A percentile compares a stretch with the other conserved stretches of the same genome.
phyloP scores from a whole-genome alignment of 2,329 filamentous ascomycete species.

The Aspergillus versicolor region DNA sequence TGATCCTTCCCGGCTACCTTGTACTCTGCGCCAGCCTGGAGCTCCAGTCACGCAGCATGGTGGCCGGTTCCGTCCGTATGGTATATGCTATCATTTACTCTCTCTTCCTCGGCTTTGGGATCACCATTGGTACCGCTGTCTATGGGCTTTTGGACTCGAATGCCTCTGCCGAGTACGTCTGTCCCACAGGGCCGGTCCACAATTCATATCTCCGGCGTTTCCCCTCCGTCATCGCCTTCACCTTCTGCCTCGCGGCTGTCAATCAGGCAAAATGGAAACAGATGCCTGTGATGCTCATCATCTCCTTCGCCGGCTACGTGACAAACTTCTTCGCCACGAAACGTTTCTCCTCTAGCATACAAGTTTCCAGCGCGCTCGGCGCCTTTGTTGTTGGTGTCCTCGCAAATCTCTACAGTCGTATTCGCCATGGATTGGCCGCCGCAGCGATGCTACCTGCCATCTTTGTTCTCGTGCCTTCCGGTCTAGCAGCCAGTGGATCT shows the following conservation, averaged over 20 bases:
- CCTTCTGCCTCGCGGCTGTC: slow-evolving; percentile 72
- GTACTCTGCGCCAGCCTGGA: slow-evolving; percentile 64
- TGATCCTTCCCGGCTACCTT: slow-evolving; percentile 70
- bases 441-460: slow-evolving; percentile 87
- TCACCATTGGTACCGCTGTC: slow-evolving; percentile 65
- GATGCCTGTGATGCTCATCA: slow-evolving; percentile 73
- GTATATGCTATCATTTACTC: slow-evolving; percentile 75
- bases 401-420: slow-evolving; percentile 75
- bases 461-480: slow-evolving; percentile 67
- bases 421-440: slow-evolving; percentile 75
- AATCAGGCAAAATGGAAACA: slow-evolving; percentile 83
- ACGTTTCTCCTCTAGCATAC: slow-evolving; percentile 68
- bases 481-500: slow-evolving; percentile 59
- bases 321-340: slow-evolving; percentile 74
- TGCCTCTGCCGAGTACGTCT: slow-evolving; percentile 52
- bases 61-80: slow-evolving; percentile 72
- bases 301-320: slow-evolving; percentile 72
- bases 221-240: slow-evolving; percentile 73
- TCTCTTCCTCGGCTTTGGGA: slow-evolving; percentile 70
- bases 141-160: slow-evolving; percentile 61
- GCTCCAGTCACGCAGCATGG: slow-evolving; percentile 67
- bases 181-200: slow-evolving; percentile 51
- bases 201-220: slow-evolving; percentile 57
- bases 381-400: slow-evolving; percentile 77
- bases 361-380: slow-evolving; percentile 76